Evolutionary conservation across 805 yeast genomes (phyloP).

Genomic region (Sugiyamaella valdiviana): DNA sequence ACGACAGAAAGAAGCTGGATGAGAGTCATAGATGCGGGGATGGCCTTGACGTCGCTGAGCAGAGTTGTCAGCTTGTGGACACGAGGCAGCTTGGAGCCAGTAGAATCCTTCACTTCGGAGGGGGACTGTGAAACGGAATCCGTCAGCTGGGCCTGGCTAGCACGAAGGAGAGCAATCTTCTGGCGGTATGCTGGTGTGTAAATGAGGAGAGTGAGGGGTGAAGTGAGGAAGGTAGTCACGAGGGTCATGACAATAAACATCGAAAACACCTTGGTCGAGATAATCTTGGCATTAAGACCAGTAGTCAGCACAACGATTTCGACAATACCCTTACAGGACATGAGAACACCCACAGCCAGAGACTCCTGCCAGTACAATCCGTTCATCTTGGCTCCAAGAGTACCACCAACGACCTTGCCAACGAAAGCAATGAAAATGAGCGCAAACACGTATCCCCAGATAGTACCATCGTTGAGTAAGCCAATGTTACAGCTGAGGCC

Average conservation of each 20-base stretch:
- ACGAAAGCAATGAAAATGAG: slow-evolving; percentile 60
- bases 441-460: slow-evolving; percentile 74
- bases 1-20: slow-evolving; percentile 21
- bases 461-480: slow-evolving; percentile 53
- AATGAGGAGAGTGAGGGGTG: slow-evolving; percentile 57
- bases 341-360: slow-evolving; percentile 66
- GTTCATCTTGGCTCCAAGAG: slow-evolving; percentile 52
- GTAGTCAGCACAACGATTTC: slow-evolving; percentile 73
- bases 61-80: slow-evolving; percentile 19
- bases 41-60: slow-evolving; percentile 28
- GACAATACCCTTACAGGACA: slow-evolving; percentile 87
- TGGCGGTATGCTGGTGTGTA: slow-evolving; percentile 45
- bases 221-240: slow-evolving; percentile 69
- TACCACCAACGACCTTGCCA: slow-evolving; percentile 65
- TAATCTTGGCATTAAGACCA: slow-evolving; percentile 66
- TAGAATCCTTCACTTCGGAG: slow-evolving; percentile 5
- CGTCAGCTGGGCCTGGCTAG: slow-evolving; percentile 28
- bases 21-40: slow-evolving; percentile 29
- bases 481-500: slow-evolving; percentile 70
- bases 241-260: slow-evolving; percentile 83
- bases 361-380: slow-evolving; percentile 71
- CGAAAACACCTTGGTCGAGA: slow-evolving; percentile 57
- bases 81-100: slow-evolving; percentile 17
- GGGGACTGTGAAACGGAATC: slow-evolving; percentile 23
- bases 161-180: slow-evolving; percentile 20